A percentile compares a stretch with the other conserved stretches of the same genome.
phyloP scores from a whole-genome alignment of 78 protist genomes.

The Dictyostelium firmibasis region DNA sequence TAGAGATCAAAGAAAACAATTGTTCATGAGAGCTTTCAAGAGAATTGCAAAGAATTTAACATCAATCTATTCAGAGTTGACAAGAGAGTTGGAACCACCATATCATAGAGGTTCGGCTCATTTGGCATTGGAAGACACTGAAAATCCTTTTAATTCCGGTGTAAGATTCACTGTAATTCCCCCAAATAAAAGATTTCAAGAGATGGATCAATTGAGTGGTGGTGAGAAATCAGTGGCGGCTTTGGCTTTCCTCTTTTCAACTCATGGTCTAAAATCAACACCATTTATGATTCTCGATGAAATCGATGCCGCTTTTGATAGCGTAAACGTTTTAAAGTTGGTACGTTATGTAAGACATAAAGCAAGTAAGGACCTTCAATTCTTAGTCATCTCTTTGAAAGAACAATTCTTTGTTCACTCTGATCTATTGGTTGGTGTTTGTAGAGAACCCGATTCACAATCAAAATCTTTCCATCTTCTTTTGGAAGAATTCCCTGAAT shows the following conservation, averaged over 20 bases:
- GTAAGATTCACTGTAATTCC: conserved; percentile 96
- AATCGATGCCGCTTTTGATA: conserved; percentile 99
- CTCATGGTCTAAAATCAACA: conserved; percentile 92
- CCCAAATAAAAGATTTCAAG: conserved; percentile 97
- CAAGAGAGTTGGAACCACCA: conserved; percentile 58
- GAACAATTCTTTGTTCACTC: conserved; percentile 88
- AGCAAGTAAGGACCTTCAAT: conserved; percentile 74
- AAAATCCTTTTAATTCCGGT: conserved; percentile 95
- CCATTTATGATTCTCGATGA: conserved; percentile 99
- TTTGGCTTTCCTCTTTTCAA: conserved; percentile 98
- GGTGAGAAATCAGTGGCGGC: conserved; percentile 99
- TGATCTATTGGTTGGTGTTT: conserved; percentile 90
- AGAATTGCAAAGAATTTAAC: conserved; percentile 56
- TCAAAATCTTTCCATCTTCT: not conserved
- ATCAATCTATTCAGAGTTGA: conserved; percentile 88
- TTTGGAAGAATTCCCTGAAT: conserved; percentile 16
- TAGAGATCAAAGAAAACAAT: not conserved
- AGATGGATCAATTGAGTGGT: conserved; percentile 96
- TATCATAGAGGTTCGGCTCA: conserved; percentile 85
- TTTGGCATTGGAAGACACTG: conserved; percentile 86
- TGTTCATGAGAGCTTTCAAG: conserved; percentile 82
- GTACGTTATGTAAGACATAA: conserved; percentile 83
- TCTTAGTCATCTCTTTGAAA: conserved; percentile 94
- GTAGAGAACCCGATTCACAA: conserved; percentile 41
- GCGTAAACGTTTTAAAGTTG: conserved; percentile 91